phyloP scores from a whole-genome alignment of 371 early-diverging fungal genomes.

The Mortierella sp. region DNA sequence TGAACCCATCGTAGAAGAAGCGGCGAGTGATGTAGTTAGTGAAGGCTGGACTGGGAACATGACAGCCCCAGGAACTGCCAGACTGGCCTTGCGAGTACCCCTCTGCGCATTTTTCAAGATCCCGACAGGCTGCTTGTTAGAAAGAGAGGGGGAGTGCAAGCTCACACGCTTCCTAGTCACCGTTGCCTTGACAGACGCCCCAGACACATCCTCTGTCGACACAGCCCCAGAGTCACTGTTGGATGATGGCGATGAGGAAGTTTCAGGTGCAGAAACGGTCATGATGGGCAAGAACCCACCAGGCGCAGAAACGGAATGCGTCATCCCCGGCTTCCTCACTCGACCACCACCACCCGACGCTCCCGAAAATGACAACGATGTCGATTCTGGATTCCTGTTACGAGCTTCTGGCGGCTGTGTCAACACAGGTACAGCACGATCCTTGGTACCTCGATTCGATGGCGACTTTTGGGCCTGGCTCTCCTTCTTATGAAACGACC shows the following conservation, averaged over 20 bases:
- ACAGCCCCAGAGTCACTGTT: neutral
- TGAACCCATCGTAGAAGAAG: neutral
- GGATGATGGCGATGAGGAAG: neutral
- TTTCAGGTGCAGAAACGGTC: constrained; percentile 12
- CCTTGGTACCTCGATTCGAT: neutral
- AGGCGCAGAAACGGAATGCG: constrained; percentile 37
- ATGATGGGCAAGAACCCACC: constrained; percentile 22
- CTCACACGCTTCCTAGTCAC: constrained; percentile 22
- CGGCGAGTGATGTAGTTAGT: too few species aligned
- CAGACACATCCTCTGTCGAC: neutral
- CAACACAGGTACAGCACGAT: constrained; percentile 19
- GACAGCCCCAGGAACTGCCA: constrained; percentile 28
- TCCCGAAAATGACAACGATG: neutral
- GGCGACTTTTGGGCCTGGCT: constrained; percentile 18
- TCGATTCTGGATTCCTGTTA: neutral
- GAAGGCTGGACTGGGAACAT: constrained; percentile 37
- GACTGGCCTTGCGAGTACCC: constrained; percentile 31
- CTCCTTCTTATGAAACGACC: constrained; percentile 46
- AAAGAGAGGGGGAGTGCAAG: constrained; percentile 24
- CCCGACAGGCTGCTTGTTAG: constrained; percentile 46
- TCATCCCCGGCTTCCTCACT: constrained; percentile 19
- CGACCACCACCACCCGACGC: neutral
- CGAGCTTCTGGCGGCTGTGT: constrained; percentile 23
- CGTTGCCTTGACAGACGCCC: neutral
- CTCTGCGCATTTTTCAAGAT: constrained; percentile 43